These are phyloP conservation scores for Triticum urartu DNA, from an alignment of 176 grass and related monocot genomes.

Conservation along the genomic window DNA sequence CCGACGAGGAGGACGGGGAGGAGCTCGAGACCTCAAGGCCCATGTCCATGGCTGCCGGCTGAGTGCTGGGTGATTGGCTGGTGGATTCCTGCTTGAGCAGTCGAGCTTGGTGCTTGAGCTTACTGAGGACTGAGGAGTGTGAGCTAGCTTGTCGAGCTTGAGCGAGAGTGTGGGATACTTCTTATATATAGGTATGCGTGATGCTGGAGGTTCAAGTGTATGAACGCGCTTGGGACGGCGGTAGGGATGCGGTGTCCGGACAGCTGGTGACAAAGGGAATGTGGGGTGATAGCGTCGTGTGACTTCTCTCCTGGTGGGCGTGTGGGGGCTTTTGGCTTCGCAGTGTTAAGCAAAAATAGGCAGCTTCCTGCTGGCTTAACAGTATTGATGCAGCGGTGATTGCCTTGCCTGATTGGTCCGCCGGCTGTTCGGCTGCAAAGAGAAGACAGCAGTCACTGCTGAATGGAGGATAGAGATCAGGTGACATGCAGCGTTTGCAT, in stretches of 20 bases:
- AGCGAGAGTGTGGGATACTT: not conserved
- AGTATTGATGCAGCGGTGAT: not conserved
- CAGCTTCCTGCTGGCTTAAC: not conserved
- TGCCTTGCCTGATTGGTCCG: no score
- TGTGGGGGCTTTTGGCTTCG: not conserved
- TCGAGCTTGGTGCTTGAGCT: not conserved
- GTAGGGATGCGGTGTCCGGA: not conserved
- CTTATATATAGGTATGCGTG: conserved; percentile 42
- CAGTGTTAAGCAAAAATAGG: not conserved
- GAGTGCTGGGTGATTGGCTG: not conserved
- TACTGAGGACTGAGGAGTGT: not conserved
- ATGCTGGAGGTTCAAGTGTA: not conserved
- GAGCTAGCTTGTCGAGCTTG: not conserved
- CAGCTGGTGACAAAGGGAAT: conserved; percentile 10
- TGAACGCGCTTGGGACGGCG: conserved; percentile 32
- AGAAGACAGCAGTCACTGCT: no score
- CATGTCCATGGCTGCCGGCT: conserved; percentile 21
- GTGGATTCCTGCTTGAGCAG: not conserved
- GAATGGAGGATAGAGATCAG: no score
- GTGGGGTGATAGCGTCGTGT: not conserved
- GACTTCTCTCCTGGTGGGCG: not conserved
- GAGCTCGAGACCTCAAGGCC: conserved; percentile 12
- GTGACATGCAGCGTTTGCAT: no score
- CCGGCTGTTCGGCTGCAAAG: no score
- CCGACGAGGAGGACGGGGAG: not conserved